Evolutionary conservation across 306 rosid genomes (phyloP), one percentile per base, ranked within the genome.

Genomic region (Astragalus glycyphyllos): DNA sequence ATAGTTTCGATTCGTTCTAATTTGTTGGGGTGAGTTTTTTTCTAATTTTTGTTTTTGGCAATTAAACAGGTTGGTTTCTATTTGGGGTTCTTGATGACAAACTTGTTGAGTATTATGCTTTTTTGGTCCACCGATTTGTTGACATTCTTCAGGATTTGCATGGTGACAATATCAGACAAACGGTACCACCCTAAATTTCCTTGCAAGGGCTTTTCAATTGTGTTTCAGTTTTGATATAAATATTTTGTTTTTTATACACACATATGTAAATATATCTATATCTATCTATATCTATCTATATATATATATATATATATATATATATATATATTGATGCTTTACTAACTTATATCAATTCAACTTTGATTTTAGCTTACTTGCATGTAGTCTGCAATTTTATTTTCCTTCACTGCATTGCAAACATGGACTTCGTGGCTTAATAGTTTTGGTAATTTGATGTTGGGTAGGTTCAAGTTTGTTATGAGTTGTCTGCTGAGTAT

Each of bases 401-500:
- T 62, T 62, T 41, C 38, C 17, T 41, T 41, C 16, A 0, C 50
- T 11, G 51, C 23, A 20, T 20, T 20, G 23, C 34, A 41, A 15
- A 62, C 11, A 62, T 42, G 17, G 37, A 62, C 17, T 41, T 20
- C 1, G 64, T 63, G 26, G 66, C 65, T 80, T 55, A 57, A 65
- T 73, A 58, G 73, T 62, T 49, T 66, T 26, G 5, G 26, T 70
- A 61, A 38, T 76, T 8, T 83, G 47, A 76, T 65, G 70, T 45
- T 81, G 71, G 51, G 32, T 77, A 95, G 97, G 99, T 95, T 58
- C 99, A 95, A 91, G 96, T 91, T 15, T 95, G 96, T 80, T 95
- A 95, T 58, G 99, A 91, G 88, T 77, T 86, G 59, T 88, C 99
- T 2, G 99, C 99, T 12, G 96, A 89, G 86, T 95, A 95, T 12